Conservation (phyloP, 2,329 filamentous ascomycete species). For the Lecanicillium sp. region DNA sequence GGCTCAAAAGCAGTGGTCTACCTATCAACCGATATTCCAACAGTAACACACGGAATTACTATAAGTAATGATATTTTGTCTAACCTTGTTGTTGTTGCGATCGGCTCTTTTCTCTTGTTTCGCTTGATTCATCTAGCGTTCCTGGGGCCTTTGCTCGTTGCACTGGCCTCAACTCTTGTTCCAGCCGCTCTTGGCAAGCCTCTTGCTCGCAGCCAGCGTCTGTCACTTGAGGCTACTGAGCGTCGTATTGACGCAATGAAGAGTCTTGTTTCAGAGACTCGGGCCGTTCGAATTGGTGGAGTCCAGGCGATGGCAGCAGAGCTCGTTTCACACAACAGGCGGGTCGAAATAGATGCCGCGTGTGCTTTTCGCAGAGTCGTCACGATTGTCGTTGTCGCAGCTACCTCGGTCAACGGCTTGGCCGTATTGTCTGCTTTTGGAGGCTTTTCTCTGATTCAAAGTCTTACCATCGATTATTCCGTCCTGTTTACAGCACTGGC, state of each 20-base stretch:
- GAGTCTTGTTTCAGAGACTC: neutral
- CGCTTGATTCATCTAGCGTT: neutral
- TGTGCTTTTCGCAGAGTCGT: neutral
- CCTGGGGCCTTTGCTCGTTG: neutral
- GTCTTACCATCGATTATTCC: neutral
- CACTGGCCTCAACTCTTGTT: neutral
- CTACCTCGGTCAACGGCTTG: neutral
- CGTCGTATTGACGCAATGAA: neutral
- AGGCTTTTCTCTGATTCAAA: neutral
- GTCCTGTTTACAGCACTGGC: neutral
- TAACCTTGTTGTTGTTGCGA: neutral
- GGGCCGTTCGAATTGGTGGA: neutral
- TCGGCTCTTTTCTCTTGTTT: neutral
- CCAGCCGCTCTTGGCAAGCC: neutral
- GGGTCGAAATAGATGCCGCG: neutral
- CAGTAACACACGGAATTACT: neutral
- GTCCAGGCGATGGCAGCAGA: neutral
- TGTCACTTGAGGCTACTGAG: neutral
- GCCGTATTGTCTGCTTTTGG: conserved; percentile 1
- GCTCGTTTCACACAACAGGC: neutral
- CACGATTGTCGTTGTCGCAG: neutral
- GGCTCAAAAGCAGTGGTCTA: neutral
- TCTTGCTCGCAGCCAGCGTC: neutral
- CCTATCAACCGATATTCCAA: neutral
- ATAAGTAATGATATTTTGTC: neutral